Evolutionary conservation across 768 basidiomycete genomes (phyloP).

Genomic region (Austroboletus eburneus): DNA sequence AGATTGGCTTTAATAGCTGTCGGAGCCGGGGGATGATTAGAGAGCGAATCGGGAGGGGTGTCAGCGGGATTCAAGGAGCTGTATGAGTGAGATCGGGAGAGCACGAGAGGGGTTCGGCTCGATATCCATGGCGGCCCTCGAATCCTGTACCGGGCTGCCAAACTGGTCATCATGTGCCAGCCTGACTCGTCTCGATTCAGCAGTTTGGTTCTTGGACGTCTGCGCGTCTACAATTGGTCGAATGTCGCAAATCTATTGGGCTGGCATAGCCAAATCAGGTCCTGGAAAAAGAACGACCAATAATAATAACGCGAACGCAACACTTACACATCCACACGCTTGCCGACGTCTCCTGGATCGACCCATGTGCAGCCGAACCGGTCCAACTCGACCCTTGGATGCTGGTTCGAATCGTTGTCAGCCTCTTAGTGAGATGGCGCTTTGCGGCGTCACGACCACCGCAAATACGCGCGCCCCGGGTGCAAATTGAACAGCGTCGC

Average conservation of each 20-base stretch:
- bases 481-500: constrained; percentile 11
- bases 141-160: constrained; percentile 32
- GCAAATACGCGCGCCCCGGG: background rate
- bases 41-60: constrained; percentile 29
- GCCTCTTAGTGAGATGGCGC: constrained; percentile 6
- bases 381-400: constrained; percentile 6
- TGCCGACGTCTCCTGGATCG: no score
- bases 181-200: constrained; percentile 43
- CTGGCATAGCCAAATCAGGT: constrained; percentile 16
- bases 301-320: constrained; percentile 14
- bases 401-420: background rate
- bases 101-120: constrained; percentile 45
- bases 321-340: no score
- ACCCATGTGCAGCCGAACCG: constrained; percentile 5
- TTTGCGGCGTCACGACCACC: constrained; percentile 16
- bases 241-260: constrained; percentile 21
- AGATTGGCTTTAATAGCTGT: constrained; percentile 34
- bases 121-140: constrained; percentile 28
- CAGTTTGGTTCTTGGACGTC: constrained; percentile 14
- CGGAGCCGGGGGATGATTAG: constrained; percentile 30
- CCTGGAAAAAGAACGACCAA: constrained; percentile 14
- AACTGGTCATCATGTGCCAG: constrained; percentile 34
- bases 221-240: constrained; percentile 16
- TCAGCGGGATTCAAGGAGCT: constrained; percentile 22
- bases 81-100: constrained; percentile 24